phyloP scores from a whole-genome alignment of 2,329 filamentous ascomycete genomes.

The Ophiostoma tasmaniense region DNA sequence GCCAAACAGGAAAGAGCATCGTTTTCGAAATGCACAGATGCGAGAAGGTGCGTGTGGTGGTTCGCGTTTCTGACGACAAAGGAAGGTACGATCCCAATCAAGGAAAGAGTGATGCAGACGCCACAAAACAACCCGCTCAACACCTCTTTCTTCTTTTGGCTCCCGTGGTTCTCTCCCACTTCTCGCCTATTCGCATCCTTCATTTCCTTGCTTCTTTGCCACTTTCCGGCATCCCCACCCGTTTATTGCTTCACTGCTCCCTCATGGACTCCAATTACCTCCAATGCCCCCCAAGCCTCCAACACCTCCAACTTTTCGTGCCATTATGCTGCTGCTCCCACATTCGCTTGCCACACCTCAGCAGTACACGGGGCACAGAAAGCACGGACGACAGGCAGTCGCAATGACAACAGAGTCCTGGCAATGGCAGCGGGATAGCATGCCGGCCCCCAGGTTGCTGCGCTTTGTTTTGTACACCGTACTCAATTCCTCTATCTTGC shows the following conservation, averaged over 20 bases:
- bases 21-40: not conserved
- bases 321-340: not conserved
- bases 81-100: conserved; percentile 11
- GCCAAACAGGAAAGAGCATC: conserved; percentile 11
- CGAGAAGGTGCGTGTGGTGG: not conserved
- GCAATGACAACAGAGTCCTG: not conserved
- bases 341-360: not conserved
- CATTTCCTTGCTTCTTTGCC: not conserved
- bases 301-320: not conserved
- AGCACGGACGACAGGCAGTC: not conserved
- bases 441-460: not conserved
- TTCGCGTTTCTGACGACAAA: conserved; percentile 2
- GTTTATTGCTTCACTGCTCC: not conserved
- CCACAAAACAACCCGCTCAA: not conserved
- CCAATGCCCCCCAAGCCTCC: not conserved
- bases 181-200: not conserved
- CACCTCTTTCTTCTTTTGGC: not conserved
- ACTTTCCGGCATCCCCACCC: not conserved
- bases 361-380: not conserved
- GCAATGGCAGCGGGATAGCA: not conserved
- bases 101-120: conserved; percentile 10
- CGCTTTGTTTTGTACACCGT: not conserved
- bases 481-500: not conserved
- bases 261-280: not conserved
- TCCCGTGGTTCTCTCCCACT: not conserved